Conservation (phyloP, 2,329 filamentous ascomycete species). For the Alternaria infectoria region DNA sequence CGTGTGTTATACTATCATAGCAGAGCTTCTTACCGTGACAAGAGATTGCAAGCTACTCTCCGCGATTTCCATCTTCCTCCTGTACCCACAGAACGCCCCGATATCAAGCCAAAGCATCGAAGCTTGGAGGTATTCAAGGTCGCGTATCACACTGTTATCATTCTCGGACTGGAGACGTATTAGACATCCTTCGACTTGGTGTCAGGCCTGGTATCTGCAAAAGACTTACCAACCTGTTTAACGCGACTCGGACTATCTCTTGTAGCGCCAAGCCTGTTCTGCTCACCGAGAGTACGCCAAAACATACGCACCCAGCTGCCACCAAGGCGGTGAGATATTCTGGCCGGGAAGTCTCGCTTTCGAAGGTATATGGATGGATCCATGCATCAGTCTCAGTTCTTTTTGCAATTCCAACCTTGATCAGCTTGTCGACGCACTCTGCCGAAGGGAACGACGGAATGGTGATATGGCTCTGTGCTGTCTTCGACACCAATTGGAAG, state of each 20-base stretch:
- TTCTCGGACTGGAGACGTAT: conserved; percentile 20
- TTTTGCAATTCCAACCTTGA: conserved; percentile 43
- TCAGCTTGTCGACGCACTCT: conserved; percentile 36
- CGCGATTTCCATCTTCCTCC: conserved; percentile 62
- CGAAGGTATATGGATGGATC: conserved; percentile 42
- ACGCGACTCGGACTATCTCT: conserved; percentile 38
- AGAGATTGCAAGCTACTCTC: conserved; percentile 61
- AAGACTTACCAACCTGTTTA: conserved; percentile 22
- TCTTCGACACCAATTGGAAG: conserved; percentile 39
- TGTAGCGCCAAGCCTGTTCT: conserved; percentile 38
- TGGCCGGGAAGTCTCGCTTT: conserved; percentile 25
- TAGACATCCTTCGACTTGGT: neutral
- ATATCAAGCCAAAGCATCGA: conserved; percentile 59
- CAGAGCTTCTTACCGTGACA: conserved; percentile 43
- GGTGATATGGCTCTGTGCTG: conserved; percentile 32
- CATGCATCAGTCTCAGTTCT: conserved; percentile 41
- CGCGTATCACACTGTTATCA: conserved; percentile 46
- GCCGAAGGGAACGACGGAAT: conserved; percentile 41
- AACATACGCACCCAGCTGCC: conserved; percentile 41
- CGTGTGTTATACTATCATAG: neutral
- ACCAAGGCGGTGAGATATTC: conserved; percentile 38
- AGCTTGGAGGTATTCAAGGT: conserved; percentile 59
- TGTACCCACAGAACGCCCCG: conserved; percentile 63
- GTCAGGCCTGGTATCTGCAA: neutral
- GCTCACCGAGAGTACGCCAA: conserved; percentile 38